Evolutionary conservation across 176 grass and related monocot genomes (phyloP).

Genomic region (Cenchrus fungigraminus): DNA sequence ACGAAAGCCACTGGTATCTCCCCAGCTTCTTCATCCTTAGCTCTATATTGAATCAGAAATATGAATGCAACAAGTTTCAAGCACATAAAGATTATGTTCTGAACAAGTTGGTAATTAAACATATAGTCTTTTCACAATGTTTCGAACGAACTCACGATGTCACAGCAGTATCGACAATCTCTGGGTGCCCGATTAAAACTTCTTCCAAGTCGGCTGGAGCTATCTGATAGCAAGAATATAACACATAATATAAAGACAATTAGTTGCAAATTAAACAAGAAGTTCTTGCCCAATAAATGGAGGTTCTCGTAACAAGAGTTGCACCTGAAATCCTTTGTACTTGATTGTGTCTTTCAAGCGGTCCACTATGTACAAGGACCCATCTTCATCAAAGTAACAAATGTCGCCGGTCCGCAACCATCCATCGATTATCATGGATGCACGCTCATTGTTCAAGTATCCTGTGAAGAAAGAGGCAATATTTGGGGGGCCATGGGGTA

Average conservation of each 20-base stretch:
- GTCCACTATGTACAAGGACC: constrained; percentile 76
- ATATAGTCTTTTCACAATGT: too few relatives aligned
- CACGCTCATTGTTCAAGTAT: constrained; percentile 69
- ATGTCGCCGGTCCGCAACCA: constrained; percentile 89
- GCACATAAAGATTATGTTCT: neutral
- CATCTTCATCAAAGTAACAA: constrained; percentile 85
- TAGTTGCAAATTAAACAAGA: neutral
- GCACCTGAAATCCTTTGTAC: constrained; percentile 96
- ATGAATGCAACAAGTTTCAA: constrained; percentile 13
- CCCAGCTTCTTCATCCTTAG: constrained; percentile 78
- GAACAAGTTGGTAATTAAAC: neutral
- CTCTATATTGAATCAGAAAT: constrained; percentile 42
- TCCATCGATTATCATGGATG: constrained; percentile 37
- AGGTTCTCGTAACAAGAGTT: too few relatives aligned
- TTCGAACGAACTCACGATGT: constrained; percentile 65
- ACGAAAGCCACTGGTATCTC: constrained; percentile 95
- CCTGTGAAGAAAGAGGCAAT: constrained; percentile 50
- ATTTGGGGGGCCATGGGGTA: neutral
- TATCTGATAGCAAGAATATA: constrained; percentile 58
- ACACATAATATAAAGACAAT: too few relatives aligned
- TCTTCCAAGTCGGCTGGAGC: constrained; percentile 85
- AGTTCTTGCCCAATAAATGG: neutral
- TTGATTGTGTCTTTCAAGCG: constrained; percentile 93
- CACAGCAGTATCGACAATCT: constrained; percentile 78
- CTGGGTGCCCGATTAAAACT: constrained; percentile 69